Percentiles rank a stretch among this genome's conserved stretches.
Evolutionary conservation across 1,284 basidiomycete species (phyloP).

Genomic region (Golubevia pallescens): DNA sequence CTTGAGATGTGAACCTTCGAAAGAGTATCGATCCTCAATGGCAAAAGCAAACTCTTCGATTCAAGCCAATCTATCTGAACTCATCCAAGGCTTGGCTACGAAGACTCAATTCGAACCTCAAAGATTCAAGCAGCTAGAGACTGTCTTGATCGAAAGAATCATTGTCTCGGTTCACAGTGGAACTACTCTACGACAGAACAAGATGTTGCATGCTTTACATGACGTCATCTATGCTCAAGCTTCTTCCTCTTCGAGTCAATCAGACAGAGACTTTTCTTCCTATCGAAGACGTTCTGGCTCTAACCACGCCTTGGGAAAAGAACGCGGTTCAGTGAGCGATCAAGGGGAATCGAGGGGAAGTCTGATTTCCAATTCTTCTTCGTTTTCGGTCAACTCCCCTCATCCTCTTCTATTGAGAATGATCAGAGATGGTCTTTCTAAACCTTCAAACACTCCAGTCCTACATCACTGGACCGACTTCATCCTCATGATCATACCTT

Average conservation of each 20-base stretch:
- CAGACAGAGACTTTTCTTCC: too few relatives aligned
- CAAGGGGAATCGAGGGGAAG: too few relatives aligned
- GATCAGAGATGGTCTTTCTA: slow-evolving; percentile 79
- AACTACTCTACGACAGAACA: slow-evolving; percentile 68
- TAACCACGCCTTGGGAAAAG: slow-evolving; percentile 4
- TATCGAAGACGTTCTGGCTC: too few relatives aligned
- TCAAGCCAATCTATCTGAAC: slow-evolving; percentile 78
- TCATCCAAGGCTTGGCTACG: slow-evolving; percentile 80
- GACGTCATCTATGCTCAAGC: slow-evolving; percentile 67
- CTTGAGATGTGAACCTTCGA: not conserved
- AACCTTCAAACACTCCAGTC: slow-evolving; percentile 75
- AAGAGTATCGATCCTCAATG: slow-evolving; percentile 81
- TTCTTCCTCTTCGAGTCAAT: not conserved
- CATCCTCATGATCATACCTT: slow-evolving; percentile 83
- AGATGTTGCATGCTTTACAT: slow-evolving; percentile 87
- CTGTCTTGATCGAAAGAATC: slow-evolving; percentile 76
- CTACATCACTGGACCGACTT: slow-evolving; percentile 97
- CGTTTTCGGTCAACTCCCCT: slow-evolving; percentile 4
- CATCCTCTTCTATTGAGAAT: slow-evolving; percentile 75
- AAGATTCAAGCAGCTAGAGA: slow-evolving; percentile 70
- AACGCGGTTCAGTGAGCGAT: slow-evolving; percentile 7
- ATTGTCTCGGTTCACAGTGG: slow-evolving; percentile 73
- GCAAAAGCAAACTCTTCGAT: slow-evolving; percentile 68
- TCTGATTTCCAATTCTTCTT: not conserved
- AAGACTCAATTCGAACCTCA: slow-evolving; percentile 76